Evolutionary conservation across 192 early-diverging fungal species (phyloP).

Genomic region (Fimicolochytrium jonesii): DNA sequence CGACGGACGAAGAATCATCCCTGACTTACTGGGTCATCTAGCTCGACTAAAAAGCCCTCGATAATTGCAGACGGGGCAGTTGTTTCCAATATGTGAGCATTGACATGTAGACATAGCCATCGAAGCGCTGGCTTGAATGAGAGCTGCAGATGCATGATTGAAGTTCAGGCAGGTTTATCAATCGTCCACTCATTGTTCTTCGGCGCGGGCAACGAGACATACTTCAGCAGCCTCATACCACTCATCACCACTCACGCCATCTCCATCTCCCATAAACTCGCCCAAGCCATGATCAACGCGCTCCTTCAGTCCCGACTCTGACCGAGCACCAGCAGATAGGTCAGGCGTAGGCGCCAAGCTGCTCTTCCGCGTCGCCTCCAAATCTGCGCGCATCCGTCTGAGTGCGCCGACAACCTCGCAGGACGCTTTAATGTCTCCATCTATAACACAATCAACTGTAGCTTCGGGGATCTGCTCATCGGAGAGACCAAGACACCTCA

Average conservation of each 20-base stretch:
- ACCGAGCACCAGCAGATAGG: not conserved
- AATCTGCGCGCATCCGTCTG: not conserved
- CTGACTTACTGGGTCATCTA: not conserved
- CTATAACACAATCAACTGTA: not conserved
- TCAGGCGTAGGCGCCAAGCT: no score
- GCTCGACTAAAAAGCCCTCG: not conserved
- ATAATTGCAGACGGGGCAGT: not conserved
- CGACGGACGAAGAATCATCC: not conserved
- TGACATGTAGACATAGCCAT: constrained; percentile 27
- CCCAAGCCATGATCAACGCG: no score
- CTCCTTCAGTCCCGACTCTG: not conserved
- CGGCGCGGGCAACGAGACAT: not conserved
- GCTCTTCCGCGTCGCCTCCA: not conserved
- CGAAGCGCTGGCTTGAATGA: constrained; percentile 36
- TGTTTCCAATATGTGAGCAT: not conserved
- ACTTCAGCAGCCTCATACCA: constrained; percentile 34
- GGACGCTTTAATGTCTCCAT: not conserved
- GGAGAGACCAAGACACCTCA: not conserved
- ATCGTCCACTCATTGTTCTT: not conserved
- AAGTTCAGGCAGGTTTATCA: no score
- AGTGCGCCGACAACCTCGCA: not conserved
- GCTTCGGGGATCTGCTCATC: not conserved
- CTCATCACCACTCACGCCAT: no score
- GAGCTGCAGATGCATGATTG: constrained; percentile 5
- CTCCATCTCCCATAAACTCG: no score